Evolutionary conservation across 106 monocot species (phyloP).

Genomic region (Phalaenopsis aphrodite): DNA sequence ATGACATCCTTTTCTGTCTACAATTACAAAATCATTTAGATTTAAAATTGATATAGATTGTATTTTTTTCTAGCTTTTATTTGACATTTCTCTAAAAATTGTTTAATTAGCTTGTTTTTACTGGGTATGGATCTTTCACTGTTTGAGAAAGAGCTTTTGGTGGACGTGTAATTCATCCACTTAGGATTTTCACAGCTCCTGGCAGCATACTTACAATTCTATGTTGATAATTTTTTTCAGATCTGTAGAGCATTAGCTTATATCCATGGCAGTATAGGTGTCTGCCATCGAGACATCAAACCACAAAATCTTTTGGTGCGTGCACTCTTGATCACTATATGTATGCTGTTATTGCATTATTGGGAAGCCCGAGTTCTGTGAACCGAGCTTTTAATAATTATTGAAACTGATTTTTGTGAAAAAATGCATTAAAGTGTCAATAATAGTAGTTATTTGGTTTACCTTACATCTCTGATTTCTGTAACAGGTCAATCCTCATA

Average conservation of each 20-base stretch:
- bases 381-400: background rate
- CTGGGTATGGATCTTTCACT: background rate
- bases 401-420: background rate
- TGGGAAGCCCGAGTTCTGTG: too few species aligned
- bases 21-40: too few species aligned
- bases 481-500: conserved; percentile 63
- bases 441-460: background rate
- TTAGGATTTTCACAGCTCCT: background rate
- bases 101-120: background rate
- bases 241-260: conserved; percentile 69
- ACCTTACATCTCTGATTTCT: background rate
- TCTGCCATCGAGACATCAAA: conserved; percentile 74
- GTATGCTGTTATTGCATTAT: background rate
- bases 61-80: background rate
- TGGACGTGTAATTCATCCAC: background rate
- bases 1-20: too few species aligned
- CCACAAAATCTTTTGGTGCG: conserved; percentile 72
- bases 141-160: background rate
- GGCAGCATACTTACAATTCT: background rate
- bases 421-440: background rate
- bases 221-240: conserved; percentile 19
- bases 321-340: background rate
- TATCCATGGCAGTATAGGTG: conserved; percentile 63
- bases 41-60: too few species aligned
- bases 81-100: background rate